Conservation (phyloP, 768 basidiomycete species). For the Russula ochroleuca region DNA sequence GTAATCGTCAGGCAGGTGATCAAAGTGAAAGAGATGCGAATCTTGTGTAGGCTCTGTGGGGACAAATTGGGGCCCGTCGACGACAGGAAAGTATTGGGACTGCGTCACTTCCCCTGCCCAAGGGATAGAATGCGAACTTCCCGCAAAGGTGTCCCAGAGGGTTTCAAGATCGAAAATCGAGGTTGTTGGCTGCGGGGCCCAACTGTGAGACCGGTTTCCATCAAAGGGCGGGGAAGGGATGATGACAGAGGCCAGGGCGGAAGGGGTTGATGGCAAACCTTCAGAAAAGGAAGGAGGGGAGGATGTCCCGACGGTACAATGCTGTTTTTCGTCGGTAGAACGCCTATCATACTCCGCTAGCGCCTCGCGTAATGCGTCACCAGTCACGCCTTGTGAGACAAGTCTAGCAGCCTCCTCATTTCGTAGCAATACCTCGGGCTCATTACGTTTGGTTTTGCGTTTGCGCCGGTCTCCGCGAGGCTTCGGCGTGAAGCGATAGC, state of each 20-base stretch:
- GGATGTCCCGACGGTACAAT: not conserved
- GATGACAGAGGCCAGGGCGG: not conserved
- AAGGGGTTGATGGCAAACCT: not conserved
- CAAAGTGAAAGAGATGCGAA: not conserved
- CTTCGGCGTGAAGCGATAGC: slow-evolving; percentile 28
- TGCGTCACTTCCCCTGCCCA: not conserved
- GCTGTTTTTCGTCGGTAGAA: not conserved
- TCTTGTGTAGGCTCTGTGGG: not conserved
- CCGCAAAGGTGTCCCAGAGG: not conserved
- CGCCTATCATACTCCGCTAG: slow-evolving; percentile 17
- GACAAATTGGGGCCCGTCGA: not conserved
- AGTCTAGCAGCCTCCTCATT: slow-evolving; percentile 21
- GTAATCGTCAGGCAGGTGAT: not conserved
- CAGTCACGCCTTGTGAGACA: slow-evolving; percentile 16
- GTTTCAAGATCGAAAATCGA: slow-evolving; percentile 4
- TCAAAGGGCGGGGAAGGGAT: not conserved
- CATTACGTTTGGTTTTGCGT: slow-evolving; percentile 24
- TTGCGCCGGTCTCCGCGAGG: slow-evolving; percentile 11
- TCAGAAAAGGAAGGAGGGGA: slow-evolving; percentile 6
- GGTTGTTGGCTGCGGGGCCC: not conserved
- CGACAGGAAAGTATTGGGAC: not conserved
- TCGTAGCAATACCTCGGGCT: slow-evolving; percentile 19
- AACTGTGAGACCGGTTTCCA: slow-evolving; percentile 1
- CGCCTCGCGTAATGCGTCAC: slow-evolving; percentile 10
- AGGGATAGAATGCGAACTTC: not conserved